A percentile compares a stretch with the other conserved stretches of the same genome.
These are phyloP conservation scores for Scutellaria baicalensis DNA, from an alignment of 257 asterid genomes.

Conservation along the genomic window DNA sequence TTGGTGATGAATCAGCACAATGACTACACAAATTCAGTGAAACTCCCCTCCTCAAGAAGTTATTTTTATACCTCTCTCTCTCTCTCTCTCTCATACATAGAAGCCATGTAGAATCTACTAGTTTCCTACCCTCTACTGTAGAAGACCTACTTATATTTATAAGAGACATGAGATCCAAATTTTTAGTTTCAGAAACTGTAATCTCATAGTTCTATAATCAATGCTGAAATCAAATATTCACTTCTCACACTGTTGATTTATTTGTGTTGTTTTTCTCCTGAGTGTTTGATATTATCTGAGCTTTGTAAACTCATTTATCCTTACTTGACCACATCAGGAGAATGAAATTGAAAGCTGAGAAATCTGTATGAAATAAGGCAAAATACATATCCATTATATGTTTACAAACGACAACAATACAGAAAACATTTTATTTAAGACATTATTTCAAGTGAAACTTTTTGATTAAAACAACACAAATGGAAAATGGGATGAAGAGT, in stretches of 20 bases:
- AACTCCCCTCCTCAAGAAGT: constrained; percentile 6
- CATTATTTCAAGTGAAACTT: background rate
- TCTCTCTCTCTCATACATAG: constrained; percentile 20
- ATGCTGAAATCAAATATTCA: background rate
- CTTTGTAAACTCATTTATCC: background rate
- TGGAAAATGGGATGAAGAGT: background rate
- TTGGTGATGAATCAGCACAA: constrained; percentile 38
- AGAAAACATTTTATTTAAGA: constrained; percentile 5
- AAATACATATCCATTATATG: background rate
- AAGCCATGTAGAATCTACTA: constrained; percentile 21
- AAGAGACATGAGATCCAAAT: constrained; percentile 4
- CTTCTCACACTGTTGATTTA: background rate
- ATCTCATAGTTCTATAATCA: background rate
- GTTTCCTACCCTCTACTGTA: constrained; percentile 21
- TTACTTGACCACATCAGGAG: background rate
- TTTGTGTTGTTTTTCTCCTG: background rate
- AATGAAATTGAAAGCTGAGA: background rate
- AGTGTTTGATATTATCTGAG: background rate
- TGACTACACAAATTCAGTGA: constrained; percentile 11
- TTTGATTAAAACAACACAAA: too few species aligned
- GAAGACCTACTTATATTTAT: constrained; percentile 8
- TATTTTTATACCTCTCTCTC: constrained; percentile 9
- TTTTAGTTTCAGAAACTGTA: constrained; percentile 9
- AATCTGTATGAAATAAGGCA: background rate
- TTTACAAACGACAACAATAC: background rate